Conservation (phyloP, 2,329 filamentous ascomycete species). For the Seiridium cupressi region DNA sequence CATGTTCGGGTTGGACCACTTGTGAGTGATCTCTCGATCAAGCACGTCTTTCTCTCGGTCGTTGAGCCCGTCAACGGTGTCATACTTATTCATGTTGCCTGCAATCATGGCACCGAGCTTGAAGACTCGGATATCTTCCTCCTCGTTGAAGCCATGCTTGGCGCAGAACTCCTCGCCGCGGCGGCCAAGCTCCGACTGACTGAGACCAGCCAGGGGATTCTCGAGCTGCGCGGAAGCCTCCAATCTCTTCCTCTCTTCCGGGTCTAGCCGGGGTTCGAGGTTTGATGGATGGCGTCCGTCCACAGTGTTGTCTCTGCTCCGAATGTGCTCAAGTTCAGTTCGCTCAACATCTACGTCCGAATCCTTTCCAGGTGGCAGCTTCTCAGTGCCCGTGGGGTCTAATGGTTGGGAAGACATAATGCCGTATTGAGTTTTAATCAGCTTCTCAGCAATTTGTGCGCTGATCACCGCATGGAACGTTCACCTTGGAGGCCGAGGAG, state of each 20-base stretch:
- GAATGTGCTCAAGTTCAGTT: conserved; percentile 23
- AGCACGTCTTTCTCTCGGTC: conserved; percentile 57
- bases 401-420: not conserved
- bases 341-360: conserved; percentile 21
- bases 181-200: conserved; percentile 44
- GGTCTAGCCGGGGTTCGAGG: conserved; percentile 15
- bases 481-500: not conserved
- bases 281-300: not conserved
- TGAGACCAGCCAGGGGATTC: conserved; percentile 39
- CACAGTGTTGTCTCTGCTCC: conserved; percentile 8
- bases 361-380: conserved; percentile 19
- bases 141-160: conserved; percentile 50
- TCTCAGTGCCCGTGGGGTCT: conserved; percentile 8
- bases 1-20: conserved; percentile 66
- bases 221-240: conserved; percentile 35
- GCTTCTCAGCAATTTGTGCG: not conserved
- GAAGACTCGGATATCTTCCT: conserved; percentile 58
- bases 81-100: conserved; percentile 48
- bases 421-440: not conserved
- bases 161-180: conserved; percentile 59
- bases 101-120: conserved; percentile 59
- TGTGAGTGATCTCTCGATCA: conserved; percentile 59
- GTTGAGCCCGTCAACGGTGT: conserved; percentile 50
- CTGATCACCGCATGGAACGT: not conserved
- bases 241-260: conserved; percentile 25